phyloP scores from a whole-genome alignment of 441 rosid species.

The Pelargonium fulgidum region DNA sequence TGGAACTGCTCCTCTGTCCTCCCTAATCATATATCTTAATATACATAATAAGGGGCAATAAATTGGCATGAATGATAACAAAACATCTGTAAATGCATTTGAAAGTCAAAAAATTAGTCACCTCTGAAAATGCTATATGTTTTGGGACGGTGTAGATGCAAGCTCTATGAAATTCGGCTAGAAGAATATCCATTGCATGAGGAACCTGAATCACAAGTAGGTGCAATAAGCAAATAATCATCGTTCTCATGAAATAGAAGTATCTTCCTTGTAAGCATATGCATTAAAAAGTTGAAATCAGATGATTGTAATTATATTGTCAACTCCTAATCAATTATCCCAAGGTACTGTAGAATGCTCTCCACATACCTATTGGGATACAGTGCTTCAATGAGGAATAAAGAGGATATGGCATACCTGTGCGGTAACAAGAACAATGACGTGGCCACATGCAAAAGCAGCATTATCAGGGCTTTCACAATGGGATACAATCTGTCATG shows the following conservation, averaged over 20 bases:
- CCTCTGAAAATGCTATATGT: slow-evolving; percentile 55
- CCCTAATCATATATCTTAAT: neutral
- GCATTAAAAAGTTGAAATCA: neutral
- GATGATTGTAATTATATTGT: neutral
- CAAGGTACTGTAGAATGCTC: neutral
- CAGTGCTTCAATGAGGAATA: neutral
- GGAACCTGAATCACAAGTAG: slow-evolving; percentile 55
- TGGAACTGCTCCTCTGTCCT: too few species aligned
- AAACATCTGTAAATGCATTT: neutral
- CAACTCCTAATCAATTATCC: neutral
- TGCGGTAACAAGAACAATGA: slow-evolving; percentile 60
- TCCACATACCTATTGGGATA: neutral
- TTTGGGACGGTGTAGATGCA: slow-evolving; percentile 84
- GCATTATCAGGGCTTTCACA: slow-evolving; percentile 51
- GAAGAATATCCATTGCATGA: slow-evolving; percentile 64
- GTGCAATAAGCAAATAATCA: slow-evolving; percentile 7
- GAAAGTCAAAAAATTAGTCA: slow-evolving; percentile 18
- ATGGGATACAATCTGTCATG: slow-evolving; percentile 54
- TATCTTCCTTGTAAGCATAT: neutral
- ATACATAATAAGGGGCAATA: neutral
- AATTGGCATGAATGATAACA: neutral
- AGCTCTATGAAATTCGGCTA: slow-evolving; percentile 74
- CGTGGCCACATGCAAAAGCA: slow-evolving; percentile 62
- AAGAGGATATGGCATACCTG: slow-evolving; percentile 41
- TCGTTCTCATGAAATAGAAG: neutral